Conservation (phyloP, 768 basidiomycete genomes). For the Candolleomyces aberdarensis region DNA sequence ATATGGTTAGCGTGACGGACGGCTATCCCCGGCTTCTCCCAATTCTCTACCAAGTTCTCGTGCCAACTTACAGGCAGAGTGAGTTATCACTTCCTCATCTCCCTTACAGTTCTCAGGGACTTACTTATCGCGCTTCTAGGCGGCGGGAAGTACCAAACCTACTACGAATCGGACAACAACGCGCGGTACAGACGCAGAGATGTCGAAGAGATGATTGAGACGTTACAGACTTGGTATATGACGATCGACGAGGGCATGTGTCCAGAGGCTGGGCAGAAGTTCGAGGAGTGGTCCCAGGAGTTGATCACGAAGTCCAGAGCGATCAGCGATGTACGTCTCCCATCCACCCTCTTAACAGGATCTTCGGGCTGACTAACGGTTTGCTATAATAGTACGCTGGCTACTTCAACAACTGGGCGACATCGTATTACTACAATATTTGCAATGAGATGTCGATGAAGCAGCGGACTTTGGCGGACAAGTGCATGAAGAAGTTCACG, state of each 20-base stretch:
- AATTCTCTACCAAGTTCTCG: background rate
- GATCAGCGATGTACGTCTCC: background rate
- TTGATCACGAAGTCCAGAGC: background rate
- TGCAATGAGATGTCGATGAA: background rate
- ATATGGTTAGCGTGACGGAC: background rate
- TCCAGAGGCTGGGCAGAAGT: constrained; percentile 7
- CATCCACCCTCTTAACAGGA: background rate
- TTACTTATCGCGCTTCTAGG: background rate
- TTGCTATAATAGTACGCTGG: background rate
- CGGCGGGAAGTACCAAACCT: constrained; percentile 5
- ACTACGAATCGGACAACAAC: constrained; percentile 3
- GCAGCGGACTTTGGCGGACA: background rate
- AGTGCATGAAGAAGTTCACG: constrained; percentile 4
- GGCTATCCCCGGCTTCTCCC: background rate
- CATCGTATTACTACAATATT: background rate
- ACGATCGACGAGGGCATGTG: constrained; percentile 9
- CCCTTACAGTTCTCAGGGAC: background rate
- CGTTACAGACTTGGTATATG: constrained; percentile 4
- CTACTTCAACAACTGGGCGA: constrained; percentile 2
- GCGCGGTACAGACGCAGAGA: constrained; percentile 8
- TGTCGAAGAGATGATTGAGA: constrained; percentile 6
- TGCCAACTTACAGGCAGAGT: constrained; percentile 8
- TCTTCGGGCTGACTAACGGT: background rate
- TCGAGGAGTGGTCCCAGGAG: constrained; percentile 1
- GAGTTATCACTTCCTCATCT: background rate